Conservation (phyloP, 768 basidiomycete genomes). For the Boletellus sp. region DNA sequence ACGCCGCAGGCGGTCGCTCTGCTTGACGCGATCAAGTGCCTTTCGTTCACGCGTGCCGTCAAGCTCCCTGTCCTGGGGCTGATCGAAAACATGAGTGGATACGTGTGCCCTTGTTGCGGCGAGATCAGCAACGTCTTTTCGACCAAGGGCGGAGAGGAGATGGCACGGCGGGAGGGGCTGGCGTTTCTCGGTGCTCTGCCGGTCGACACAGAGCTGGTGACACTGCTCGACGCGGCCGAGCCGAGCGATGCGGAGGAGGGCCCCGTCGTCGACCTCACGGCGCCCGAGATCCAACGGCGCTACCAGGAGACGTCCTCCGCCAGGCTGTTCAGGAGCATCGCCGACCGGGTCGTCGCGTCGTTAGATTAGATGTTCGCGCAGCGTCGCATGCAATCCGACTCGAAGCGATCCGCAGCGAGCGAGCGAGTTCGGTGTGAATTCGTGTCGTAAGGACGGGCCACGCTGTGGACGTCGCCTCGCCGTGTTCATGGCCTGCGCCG, state of each 20-base stretch:
- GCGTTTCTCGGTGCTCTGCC: conserved; percentile 85
- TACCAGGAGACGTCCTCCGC: conserved; percentile 70
- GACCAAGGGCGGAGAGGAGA: conserved; percentile 84
- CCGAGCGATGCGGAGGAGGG: conserved; percentile 19
- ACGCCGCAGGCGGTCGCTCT: conserved; percentile 97
- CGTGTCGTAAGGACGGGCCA: conserved; percentile 30
- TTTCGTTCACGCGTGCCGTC: conserved; percentile 90
- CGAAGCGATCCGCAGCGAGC: conserved; percentile 7
- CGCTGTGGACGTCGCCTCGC: conserved; percentile 11
- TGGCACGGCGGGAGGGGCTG: conserved; percentile 73
- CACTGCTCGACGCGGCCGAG: conserved; percentile 71
- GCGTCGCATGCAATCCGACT: too few species aligned
- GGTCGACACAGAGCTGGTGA: conserved; percentile 88
- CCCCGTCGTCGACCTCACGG: conserved; percentile 23
- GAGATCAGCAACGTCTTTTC: conserved; percentile 95
- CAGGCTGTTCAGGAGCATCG: conserved; percentile 62
- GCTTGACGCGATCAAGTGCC: conserved; percentile 92
- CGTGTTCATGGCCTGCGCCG: too few species aligned
- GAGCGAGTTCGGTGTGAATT: background rate
- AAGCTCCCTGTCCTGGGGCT: conserved; percentile 84
- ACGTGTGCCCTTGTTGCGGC: conserved; percentile 95
- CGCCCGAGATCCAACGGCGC: conserved; percentile 52
- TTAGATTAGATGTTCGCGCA: too few species aligned
- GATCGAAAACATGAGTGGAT: conserved; percentile 99
- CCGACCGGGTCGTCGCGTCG: conserved; percentile 38